phyloP scores from a whole-genome alignment of 306 rosid species.

The Dicorynia guianensis region DNA sequence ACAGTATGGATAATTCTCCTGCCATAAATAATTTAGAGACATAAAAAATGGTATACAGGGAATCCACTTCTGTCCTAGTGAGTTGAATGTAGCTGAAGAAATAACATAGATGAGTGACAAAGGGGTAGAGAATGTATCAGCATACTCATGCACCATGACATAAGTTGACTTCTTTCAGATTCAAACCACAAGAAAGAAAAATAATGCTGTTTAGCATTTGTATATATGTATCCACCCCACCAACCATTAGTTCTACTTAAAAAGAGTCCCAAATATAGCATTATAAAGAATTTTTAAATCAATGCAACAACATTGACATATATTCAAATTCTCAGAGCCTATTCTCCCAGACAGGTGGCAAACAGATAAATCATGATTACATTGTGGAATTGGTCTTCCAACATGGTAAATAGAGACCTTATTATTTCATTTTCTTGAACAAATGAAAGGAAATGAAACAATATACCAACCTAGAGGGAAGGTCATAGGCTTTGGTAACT shows the following conservation, averaged over 20 bases:
- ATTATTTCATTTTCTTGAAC: slow-evolving; percentile 22
- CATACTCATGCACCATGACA: slow-evolving; percentile 20
- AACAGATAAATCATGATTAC: slow-evolving; percentile 9
- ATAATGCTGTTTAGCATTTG: not conserved
- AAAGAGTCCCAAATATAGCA: slow-evolving; percentile 16
- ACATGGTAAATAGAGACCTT: slow-evolving; percentile 12
- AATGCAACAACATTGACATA: slow-evolving; percentile 25
- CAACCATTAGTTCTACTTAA: not conserved
- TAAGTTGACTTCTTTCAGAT: slow-evolving; percentile 23
- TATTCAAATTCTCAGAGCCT: slow-evolving; percentile 1
- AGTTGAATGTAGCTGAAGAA: not conserved
- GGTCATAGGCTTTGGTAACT: slow-evolving; percentile 84
- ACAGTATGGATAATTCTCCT: slow-evolving; percentile 97
- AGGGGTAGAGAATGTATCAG: slow-evolving; percentile 18
- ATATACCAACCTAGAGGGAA: slow-evolving; percentile 88
- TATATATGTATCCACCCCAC: slow-evolving; percentile 3
- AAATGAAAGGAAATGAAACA: slow-evolving; percentile 24
- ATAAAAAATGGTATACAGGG: slow-evolving; percentile 12
- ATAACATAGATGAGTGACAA: slow-evolving; percentile 13
- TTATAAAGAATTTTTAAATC: slow-evolving; percentile 24
- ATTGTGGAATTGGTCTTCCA: slow-evolving; percentile 22
- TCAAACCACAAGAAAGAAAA: slow-evolving; percentile 2
- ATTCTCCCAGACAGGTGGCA: slow-evolving; percentile 23
- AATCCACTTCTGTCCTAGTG: slow-evolving; percentile 1
- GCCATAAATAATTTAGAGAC: slow-evolving; percentile 37